A percentile compares a stretch with the other conserved stretches of the same genome.
Conservation (phyloP, 2,329 filamentous ascomycete genomes). For the Claviceps africana region DNA sequence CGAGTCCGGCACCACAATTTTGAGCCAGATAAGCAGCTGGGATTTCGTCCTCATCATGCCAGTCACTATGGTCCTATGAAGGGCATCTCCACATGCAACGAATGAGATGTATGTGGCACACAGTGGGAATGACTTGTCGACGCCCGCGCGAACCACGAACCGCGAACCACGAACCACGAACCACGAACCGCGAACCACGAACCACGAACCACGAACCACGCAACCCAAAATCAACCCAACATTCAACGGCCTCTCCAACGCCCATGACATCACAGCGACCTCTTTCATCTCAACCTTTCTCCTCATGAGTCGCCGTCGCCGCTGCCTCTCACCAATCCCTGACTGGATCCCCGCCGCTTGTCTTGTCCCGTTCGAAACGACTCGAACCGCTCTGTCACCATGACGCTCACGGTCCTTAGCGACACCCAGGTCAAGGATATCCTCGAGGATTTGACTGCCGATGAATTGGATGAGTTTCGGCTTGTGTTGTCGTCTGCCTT, state of each 20-base stretch:
- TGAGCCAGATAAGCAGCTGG: too few relatives aligned
- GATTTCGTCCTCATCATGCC: not conserved
- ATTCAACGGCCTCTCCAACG: too few relatives aligned
- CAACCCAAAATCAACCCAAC: too few relatives aligned
- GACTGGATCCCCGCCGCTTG: not conserved
- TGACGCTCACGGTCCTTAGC: constrained; percentile 45
- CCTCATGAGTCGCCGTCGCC: not conserved
- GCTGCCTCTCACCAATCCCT: not conserved
- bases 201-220: too few relatives aligned
- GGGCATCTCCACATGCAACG: not conserved
- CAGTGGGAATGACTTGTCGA: not conserved
- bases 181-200: too few relatives aligned
- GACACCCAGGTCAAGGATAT: constrained; percentile 41
- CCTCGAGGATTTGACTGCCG: constrained; percentile 36
- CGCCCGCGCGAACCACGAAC: too few relatives aligned
- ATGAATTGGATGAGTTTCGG: constrained; percentile 41
- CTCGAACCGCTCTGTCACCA: constrained; percentile 15
- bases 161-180: too few relatives aligned
- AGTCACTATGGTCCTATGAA: too few relatives aligned
- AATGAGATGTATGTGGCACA: not conserved
- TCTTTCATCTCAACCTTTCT: not conserved
- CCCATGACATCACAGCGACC: not conserved
- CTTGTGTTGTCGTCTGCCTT: constrained; percentile 35
- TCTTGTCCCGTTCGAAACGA: not conserved
- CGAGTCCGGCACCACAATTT: too few relatives aligned